Evolutionary conservation across 2,329 filamentous ascomycete genomes (phyloP).

Genomic region (Fusarium haematococcum): DNA sequence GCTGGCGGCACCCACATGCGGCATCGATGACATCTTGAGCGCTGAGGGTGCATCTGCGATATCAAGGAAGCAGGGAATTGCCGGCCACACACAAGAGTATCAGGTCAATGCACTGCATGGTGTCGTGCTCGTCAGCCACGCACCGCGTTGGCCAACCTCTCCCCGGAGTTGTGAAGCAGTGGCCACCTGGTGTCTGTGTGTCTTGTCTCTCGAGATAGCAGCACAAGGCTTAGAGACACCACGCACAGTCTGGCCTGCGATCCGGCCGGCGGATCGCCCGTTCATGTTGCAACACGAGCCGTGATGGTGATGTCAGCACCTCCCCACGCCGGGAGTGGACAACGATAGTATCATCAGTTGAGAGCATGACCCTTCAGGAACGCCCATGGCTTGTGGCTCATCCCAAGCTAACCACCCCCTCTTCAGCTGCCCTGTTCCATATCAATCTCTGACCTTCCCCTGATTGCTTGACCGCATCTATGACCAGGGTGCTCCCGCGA

Average conservation of each 20-base stretch:
- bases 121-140: slow-evolving; percentile 38
- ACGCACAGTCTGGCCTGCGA: slow-evolving; percentile 35
- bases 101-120: slow-evolving; percentile 27
- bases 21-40: slow-evolving; percentile 21
- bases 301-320: slow-evolving; percentile 40
- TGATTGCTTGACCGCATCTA: slow-evolving; percentile 42
- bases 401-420: background rate
- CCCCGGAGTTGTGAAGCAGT: slow-evolving; percentile 29
- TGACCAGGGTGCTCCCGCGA: slow-evolving; percentile 29
- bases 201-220: slow-evolving; percentile 25
- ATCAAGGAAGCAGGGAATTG: slow-evolving; percentile 28
- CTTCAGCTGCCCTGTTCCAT: slow-evolving; percentile 22
- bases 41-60: slow-evolving; percentile 19
- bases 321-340: slow-evolving; percentile 28
- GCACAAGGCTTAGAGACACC: slow-evolving; percentile 32
- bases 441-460: slow-evolving; percentile 32
- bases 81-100: slow-evolving; percentile 31
- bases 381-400: background rate
- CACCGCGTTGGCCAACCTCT: slow-evolving; percentile 39
- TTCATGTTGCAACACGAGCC: slow-evolving; percentile 21
- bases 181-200: slow-evolving; percentile 38
- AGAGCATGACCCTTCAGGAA: slow-evolving; percentile 21
- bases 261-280: slow-evolving; percentile 19
- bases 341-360: slow-evolving; percentile 34
- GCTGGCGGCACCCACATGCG: slow-evolving; percentile 28